These are phyloP conservation scores for Jatropha curcas DNA, from an alignment of 345 rosid species.

Conservation along the genomic window DNA sequence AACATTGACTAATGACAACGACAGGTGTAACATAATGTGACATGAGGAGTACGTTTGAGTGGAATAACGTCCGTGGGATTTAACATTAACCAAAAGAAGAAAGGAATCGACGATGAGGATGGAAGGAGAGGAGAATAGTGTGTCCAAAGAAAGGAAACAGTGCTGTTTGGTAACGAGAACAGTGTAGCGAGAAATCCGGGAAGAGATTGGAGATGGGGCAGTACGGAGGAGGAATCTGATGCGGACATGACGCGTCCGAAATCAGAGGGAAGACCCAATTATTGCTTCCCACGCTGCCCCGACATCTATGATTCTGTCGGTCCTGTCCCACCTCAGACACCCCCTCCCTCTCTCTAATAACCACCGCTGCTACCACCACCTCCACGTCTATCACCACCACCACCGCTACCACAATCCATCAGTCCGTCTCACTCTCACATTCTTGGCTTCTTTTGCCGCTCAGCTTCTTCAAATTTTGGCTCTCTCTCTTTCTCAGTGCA, in stretches of 20 bases:
- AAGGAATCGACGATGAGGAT: neutral
- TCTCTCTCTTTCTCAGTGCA: neutral
- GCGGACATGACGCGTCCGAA: constrained; percentile 64
- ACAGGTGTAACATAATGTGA: neutral
- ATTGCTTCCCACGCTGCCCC: constrained; percentile 69
- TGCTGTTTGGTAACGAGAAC: constrained; percentile 34
- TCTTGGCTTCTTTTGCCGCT: constrained; percentile 14
- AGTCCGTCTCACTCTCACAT: constrained; percentile 17
- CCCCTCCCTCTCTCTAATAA: neutral
- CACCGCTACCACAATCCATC: neutral
- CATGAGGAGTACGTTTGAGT: no score
- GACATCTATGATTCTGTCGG: constrained; percentile 58
- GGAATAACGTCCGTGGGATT: neutral
- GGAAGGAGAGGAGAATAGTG: neutral
- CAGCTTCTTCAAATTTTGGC: neutral
- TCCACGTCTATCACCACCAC: neutral
- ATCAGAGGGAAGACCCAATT: constrained; percentile 60
- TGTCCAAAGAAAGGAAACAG: constrained; percentile 11
- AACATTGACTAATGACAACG: neutral
- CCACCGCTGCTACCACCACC: neutral
- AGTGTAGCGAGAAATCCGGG: constrained; percentile 57
- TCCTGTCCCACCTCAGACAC: constrained; percentile 11
- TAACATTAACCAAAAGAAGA: neutral
- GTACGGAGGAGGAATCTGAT: constrained; percentile 67
- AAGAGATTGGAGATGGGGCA: constrained; percentile 22